phyloP scores from a whole-genome alignment of 805 yeast species.

The Saccharomycopsis amapae region DNA sequence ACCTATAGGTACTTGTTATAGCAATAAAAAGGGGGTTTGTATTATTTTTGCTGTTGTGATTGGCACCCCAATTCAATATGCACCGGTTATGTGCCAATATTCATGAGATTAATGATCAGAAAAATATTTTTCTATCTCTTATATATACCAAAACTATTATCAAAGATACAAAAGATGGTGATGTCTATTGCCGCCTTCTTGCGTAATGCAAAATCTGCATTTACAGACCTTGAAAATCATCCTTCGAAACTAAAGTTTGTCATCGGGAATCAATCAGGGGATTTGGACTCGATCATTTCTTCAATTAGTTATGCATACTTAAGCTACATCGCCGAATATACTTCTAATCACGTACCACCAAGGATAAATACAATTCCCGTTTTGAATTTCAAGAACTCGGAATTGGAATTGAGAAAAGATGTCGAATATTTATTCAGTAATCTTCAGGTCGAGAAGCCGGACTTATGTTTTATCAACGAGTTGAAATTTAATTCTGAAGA shows the following conservation, averaged over 20 bases:
- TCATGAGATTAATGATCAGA: no score
- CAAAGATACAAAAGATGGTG: not conserved
- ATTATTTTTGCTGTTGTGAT: not conserved
- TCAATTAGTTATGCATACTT: slow-evolving; percentile 69
- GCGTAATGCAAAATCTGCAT: not conserved
- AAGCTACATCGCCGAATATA: slow-evolving; percentile 25
- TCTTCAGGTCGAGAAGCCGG: slow-evolving; percentile 39
- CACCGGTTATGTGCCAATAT: no score
- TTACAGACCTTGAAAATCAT: not conserved
- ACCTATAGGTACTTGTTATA: no score
- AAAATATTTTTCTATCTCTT: no score
- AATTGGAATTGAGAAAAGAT: slow-evolving; percentile 66
- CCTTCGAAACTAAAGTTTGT: slow-evolving; percentile 8
- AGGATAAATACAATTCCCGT: slow-evolving; percentile 49
- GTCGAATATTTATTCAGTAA: slow-evolving; percentile 45
- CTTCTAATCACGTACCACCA: not conserved
- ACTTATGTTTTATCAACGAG: slow-evolving; percentile 65
- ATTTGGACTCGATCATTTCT: slow-evolving; percentile 79
- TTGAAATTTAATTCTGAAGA: slow-evolving; percentile 27
- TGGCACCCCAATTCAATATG: not conserved
- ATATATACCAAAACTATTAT: no score
- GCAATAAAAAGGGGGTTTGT: no score
- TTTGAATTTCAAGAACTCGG: slow-evolving; percentile 62
- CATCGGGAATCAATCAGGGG: slow-evolving; percentile 28
- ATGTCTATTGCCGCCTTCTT: not conserved